Percentiles rank a stretch among this genome's conserved stretches.
Conservation (phyloP, 495 filamentous ascomycete genomes). For the Aspergillus hancockii region DNA sequence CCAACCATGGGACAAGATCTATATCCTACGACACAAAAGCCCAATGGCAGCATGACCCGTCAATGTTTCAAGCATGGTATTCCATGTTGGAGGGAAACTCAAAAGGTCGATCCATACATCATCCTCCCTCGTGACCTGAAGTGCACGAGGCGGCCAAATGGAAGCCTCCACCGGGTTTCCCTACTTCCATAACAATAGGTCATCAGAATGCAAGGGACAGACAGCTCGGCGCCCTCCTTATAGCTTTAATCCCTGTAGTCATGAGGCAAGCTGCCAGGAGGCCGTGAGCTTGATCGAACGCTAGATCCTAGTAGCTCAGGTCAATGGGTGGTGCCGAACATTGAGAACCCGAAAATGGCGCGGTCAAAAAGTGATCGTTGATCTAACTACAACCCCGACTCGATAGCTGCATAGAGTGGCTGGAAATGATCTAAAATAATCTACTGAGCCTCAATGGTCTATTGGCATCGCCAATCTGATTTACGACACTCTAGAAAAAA, state of each 20-base stretch:
- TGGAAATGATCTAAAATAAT: background rate
- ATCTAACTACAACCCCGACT: background rate
- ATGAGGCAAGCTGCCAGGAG: constrained; percentile 23
- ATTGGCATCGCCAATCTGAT: background rate
- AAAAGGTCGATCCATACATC: constrained; percentile 4
- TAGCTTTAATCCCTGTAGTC: constrained; percentile 10
- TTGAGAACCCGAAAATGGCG: background rate
- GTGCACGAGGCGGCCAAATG: constrained; percentile 19
- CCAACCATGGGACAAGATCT: constrained; percentile 6
- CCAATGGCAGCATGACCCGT: constrained; percentile 1
- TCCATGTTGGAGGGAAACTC: background rate
- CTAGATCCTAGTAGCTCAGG: constrained; percentile 11
- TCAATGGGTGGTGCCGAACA: background rate
- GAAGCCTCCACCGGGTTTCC: background rate
- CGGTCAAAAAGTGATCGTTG: background rate
- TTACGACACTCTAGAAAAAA: background rate
- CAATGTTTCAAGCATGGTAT: constrained; percentile 1
- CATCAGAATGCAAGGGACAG: constrained; percentile 22
- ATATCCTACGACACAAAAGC: background rate
- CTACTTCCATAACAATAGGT: constrained; percentile 3
- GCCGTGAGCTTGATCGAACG: constrained; percentile 30
- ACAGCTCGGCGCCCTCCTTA: background rate
- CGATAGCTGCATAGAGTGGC: background rate
- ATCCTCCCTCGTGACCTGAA: constrained; percentile 15
- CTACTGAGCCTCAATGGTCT: background rate